These are phyloP conservation scores for Leucocoprinus leucothites DNA, from an alignment of 768 basidiomycete species.

Conservation along the genomic window DNA sequence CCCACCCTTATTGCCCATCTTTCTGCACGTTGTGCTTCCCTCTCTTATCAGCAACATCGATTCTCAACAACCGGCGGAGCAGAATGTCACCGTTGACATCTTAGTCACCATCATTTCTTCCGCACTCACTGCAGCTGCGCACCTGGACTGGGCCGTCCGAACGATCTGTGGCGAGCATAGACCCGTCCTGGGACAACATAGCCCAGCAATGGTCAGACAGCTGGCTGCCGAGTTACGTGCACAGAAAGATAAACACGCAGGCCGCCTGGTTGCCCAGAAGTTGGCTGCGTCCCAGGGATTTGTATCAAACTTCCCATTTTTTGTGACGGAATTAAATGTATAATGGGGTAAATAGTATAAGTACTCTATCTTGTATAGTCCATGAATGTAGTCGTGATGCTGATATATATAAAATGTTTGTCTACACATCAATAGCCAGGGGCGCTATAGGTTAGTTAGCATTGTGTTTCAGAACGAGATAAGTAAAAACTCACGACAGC, in stretches of 20 bases:
- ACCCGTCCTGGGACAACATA: constrained; percentile 57
- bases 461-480: neutral
- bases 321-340: constrained; percentile 39
- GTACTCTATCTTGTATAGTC: constrained; percentile 9
- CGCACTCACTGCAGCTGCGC: constrained; percentile 61
- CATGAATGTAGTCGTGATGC: neutral
- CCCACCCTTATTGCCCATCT: constrained; percentile 71
- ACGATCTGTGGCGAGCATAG: constrained; percentile 48
- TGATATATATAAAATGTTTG: neutral
- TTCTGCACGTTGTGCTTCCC: constrained; percentile 67
- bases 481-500: constrained; percentile 62
- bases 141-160: constrained; percentile 68
- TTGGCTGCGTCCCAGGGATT: constrained; percentile 62
- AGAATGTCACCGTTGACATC: constrained; percentile 56
- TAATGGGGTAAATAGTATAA: constrained; percentile 12
- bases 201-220: constrained; percentile 59
- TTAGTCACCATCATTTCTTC: constrained; percentile 65
- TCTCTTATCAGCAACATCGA: constrained; percentile 57
- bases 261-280: constrained; percentile 52
- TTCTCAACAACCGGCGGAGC: constrained; percentile 47
- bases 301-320: constrained; percentile 72
- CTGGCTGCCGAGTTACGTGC: constrained; percentile 61
- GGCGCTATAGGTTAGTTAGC: constrained; percentile 36
- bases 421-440: constrained; percentile 40
- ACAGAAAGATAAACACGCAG: constrained; percentile 47